phyloP scores from a whole-genome alignment of 495 filamentous ascomycete species.

The Filosporella fistucella region DNA sequence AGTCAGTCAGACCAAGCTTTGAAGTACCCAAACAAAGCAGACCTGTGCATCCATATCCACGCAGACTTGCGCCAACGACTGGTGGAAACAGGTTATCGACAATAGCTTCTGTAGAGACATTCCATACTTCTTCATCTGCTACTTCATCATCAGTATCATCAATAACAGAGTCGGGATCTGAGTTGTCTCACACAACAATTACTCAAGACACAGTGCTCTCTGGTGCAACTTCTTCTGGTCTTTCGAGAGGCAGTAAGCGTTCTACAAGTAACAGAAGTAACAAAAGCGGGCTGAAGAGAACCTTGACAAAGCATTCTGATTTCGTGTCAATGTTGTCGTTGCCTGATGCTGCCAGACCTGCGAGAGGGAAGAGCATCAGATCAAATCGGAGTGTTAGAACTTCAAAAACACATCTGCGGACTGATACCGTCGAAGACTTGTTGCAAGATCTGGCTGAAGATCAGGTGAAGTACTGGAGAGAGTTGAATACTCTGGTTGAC shows the following conservation, averaged over 20 bases:
- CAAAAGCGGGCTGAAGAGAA: slow-evolving; percentile 54
- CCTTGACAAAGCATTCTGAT: slow-evolving; percentile 88
- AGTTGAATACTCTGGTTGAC: slow-evolving; percentile 89
- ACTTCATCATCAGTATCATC: slow-evolving; percentile 8
- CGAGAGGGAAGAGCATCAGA: slow-evolving; percentile 52
- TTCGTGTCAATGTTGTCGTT: slow-evolving; percentile 87
- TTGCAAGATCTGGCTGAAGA: slow-evolving; percentile 78
- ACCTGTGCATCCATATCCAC: slow-evolving; percentile 14
- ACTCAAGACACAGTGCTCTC: slow-evolving; percentile 34
- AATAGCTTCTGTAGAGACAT: slow-evolving; percentile 61
- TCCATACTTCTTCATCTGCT: slow-evolving; percentile 41
- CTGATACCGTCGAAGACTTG: slow-evolving; percentile 66
- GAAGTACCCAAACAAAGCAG: slow-evolving; percentile 18
- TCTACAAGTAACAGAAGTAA: slow-evolving; percentile 20
- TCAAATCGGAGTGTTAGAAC: slow-evolving; percentile 71
- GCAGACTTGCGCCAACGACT: slow-evolving; percentile 49
- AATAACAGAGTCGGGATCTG: slow-evolving; percentile 29
- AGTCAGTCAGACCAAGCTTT: slow-evolving; percentile 11
- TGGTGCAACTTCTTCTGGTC: slow-evolving; percentile 8
- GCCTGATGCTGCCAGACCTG: slow-evolving; percentile 51
- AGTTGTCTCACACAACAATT: slow-evolving; percentile 43
- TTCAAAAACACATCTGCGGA: slow-evolving; percentile 56
- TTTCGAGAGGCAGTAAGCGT: slow-evolving; percentile 16
- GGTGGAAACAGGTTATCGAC: slow-evolving; percentile 69
- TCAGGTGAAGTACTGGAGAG: slow-evolving; percentile 86